Percentiles rank a stretch among this genome's conserved stretches.
phyloP scores from a whole-genome alignment of 176 grass and related monocot genomes.

The Oryza meridionalis region DNA sequence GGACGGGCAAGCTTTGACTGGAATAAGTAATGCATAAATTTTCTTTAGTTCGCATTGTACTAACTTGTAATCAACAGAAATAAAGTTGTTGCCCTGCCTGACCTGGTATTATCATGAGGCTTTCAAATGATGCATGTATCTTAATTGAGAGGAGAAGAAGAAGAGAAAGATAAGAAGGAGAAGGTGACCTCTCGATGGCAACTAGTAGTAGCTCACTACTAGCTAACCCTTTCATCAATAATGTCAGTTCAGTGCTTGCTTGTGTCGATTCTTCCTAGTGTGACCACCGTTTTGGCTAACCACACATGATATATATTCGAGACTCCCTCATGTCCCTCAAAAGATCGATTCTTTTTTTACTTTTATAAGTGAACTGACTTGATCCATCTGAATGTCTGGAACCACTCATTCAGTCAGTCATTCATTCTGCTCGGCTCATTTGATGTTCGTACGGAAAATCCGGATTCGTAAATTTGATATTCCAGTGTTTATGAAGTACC shows the following conservation, averaged over 20 bases:
- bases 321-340: no score
- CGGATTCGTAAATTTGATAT: background rate
- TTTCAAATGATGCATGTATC: background rate
- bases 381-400: background rate
- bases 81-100: background rate
- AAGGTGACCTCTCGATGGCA: background rate
- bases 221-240: background rate
- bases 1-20: background rate
- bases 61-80: background rate
- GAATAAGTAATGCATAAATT: background rate
- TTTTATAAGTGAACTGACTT: background rate
- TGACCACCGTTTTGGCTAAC: background rate
- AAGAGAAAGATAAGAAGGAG: background rate
- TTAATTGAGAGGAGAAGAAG: no score
- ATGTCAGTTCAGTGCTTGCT: background rate
- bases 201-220: no score
- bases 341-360: no score
- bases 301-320: background rate
- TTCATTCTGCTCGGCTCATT: background rate
- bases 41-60: background rate
- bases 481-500: no score
- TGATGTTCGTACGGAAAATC: background rate
- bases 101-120: background rate
- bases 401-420: background rate
- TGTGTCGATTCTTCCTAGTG: background rate